phyloP scores from a whole-genome alignment of 495 filamentous ascomycete species.

The Talaromyces stipitatus region DNA sequence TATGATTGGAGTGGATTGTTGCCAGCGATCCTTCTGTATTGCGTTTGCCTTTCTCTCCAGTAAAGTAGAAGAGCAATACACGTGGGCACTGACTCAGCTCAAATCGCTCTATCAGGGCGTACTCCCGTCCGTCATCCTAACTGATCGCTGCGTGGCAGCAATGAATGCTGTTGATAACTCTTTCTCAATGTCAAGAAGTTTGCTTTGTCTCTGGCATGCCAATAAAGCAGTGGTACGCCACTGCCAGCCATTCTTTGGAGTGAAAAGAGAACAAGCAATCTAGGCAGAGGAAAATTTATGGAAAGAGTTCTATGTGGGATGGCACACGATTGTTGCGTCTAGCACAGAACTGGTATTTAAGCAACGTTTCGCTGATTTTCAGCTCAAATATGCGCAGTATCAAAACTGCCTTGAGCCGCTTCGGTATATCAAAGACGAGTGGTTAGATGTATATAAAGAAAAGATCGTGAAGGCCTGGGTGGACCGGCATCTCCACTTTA shows the following conservation, averaged over 20 bases:
- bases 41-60: background rate
- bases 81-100: background rate
- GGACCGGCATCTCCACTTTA: background rate
- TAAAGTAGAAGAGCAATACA: background rate
- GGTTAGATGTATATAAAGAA: background rate
- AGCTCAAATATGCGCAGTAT: too few species aligned
- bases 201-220: conserved; percentile 1
- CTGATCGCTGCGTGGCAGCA: background rate
- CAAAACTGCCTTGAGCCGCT: too few species aligned
- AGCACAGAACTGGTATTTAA: too few species aligned
- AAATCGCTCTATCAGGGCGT: background rate
- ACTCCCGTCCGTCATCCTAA: background rate
- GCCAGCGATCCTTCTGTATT: background rate
- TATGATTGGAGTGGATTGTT: conserved; percentile 5
- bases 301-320: too few species aligned
- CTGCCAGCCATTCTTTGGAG: too few species aligned
- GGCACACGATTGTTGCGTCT: too few species aligned
- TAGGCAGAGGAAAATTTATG: too few species aligned
- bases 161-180: background rate
- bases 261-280: too few species aligned
- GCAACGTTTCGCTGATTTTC: too few species aligned
- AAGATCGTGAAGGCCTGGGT: background rate
- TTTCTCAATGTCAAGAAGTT: background rate
- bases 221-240: too few species aligned
- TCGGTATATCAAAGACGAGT: background rate